A percentile compares a stretch with the other conserved stretches of the same genome.
Evolutionary conservation across 805 yeast genomes (phyloP).

Genomic region (Saturnispora sekii): DNA sequence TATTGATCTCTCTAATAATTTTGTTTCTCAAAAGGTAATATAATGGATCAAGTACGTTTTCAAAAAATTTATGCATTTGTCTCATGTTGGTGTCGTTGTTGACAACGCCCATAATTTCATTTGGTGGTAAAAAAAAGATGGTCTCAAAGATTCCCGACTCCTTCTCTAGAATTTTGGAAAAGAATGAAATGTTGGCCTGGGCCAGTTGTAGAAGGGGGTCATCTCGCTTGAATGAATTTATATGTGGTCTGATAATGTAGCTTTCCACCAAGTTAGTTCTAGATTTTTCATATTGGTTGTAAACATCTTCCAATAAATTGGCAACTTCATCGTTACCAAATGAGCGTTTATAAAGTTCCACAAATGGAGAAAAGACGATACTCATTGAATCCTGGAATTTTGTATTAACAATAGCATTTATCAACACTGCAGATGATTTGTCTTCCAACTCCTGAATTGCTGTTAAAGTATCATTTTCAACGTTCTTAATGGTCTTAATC

Average conservation of each 20-base stretch:
- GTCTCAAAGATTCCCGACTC: slow-evolving; percentile 52
- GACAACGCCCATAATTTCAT: slow-evolving; percentile 9
- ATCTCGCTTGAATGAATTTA: slow-evolving; percentile 13
- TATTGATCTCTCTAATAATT: slow-evolving; percentile 61
- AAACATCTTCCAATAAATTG: slow-evolving; percentile 61
- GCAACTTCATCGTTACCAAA: slow-evolving; percentile 29
- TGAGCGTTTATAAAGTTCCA: slow-evolving; percentile 20
- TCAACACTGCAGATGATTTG: slow-evolving; percentile 27
- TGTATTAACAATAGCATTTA: slow-evolving; percentile 57
- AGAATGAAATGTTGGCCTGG: slow-evolving; percentile 52
- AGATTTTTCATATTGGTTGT: slow-evolving; percentile 49
- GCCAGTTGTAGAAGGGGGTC: slow-evolving; percentile 43
- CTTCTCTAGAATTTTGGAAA: slow-evolving; percentile 46
- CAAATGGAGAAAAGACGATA: slow-evolving; percentile 15
- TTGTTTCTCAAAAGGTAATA: slow-evolving; percentile 60
- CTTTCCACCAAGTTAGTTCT: slow-evolving; percentile 41
- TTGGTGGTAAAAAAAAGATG: slow-evolving; percentile 34
- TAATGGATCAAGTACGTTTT: slow-evolving; percentile 58
- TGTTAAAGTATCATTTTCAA: slow-evolving; percentile 20
- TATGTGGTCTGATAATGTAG: slow-evolving; percentile 25
- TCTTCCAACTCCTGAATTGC: slow-evolving; percentile 15
- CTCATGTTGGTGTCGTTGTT: slow-evolving; percentile 25
- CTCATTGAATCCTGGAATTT: slow-evolving; percentile 39
- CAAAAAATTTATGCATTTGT: slow-evolving; percentile 48
- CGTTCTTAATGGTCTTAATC: slow-evolving; percentile 31